Base-by-base conservation (phyloP, 108 stramenopile species). In the Cyclostephanos tholiformis region DNA sequence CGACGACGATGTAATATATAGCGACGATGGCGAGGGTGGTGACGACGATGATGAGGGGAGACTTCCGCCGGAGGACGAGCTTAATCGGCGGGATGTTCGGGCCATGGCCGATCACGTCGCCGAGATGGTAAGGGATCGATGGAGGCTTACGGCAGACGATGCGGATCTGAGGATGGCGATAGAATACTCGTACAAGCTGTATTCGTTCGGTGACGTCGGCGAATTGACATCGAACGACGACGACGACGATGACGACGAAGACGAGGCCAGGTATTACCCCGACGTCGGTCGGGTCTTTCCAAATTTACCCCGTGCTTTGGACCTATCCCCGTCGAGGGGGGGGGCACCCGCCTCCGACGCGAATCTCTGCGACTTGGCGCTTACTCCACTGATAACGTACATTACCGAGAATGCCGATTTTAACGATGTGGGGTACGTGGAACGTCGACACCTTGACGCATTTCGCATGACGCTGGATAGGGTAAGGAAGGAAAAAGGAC, bases 151-250 rank as follows among this genome's bases (percentile, higher is more conserved):
- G 14, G 74, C 77, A 8, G 65, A 56, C 9, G 46, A 69, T 8
- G 32, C 55, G 30, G 59, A 74, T n/a, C 22, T 79, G 66, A 35
- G 62, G 48, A 9, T 48, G 29, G 77, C 72, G 20, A 79, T 79
- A 16, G 43, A 59, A 39, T 79, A 68, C 51, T 79, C 77, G 4
- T 74, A 74, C 32, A 57, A 41, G 14, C 67, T 79, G 4, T 79
- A 79, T 67, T 50, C 77, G 13, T 79, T 79, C 61, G 73, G 49
- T 19, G 73, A 74, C 20, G 61, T 74, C 23, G 56, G 67, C 32
- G 35, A 23, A 17, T 68, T 68, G 11, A n/a, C 59, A 4, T 26
- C 57, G 2, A 55, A 14, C 49, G 25, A 17, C 19, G 69, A 57
- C 4, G 69, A 49, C 0, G 70, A 63, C 2, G 77, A 46, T 36